These are phyloP conservation scores for Acrodontium crateriforme DNA, from an alignment of 2,329 filamentous ascomycete genomes.

Conservation along the genomic window DNA sequence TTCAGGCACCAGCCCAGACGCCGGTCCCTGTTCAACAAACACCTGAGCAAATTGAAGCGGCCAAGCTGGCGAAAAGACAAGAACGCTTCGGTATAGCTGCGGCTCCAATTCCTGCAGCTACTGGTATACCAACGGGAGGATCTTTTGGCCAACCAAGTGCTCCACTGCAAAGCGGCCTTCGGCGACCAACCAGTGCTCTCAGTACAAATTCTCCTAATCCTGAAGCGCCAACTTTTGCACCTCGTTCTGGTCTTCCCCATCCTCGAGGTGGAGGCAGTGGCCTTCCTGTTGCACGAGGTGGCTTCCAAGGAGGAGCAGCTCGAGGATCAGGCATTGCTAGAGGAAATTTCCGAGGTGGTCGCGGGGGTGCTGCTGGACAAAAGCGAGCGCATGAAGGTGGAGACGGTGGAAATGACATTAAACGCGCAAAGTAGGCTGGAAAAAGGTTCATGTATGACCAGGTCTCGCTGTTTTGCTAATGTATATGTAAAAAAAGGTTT, in stretches of 20 bases:
- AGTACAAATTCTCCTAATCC: conserved; percentile 3
- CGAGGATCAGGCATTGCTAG: conserved; percentile 1
- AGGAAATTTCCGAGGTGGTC: conserved; percentile 9
- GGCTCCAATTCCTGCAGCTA: neutral
- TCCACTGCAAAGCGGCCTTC: conserved; percentile 3
- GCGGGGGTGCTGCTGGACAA: conserved; percentile 14
- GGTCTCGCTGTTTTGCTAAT: no score
- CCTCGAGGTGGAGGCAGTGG: conserved; percentile 12
- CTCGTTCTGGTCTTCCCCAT: conserved; percentile 8
- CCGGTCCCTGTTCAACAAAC: conserved; percentile 1
- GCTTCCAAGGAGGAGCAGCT: conserved; percentile 7
- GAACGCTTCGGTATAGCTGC: conserved; percentile 13
- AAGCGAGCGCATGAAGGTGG: conserved; percentile 22
- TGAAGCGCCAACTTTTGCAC: conserved; percentile 5
- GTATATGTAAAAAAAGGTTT: no score
- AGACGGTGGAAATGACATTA: conserved; percentile 11
- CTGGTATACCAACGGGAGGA: no score
- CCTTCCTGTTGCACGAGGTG: conserved; percentile 12
- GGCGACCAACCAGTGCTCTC: neutral
- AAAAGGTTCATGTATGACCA: no score
- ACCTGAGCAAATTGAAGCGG: conserved; percentile 6
- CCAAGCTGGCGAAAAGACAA: conserved; percentile 12
- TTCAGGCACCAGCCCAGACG: conserved; percentile 1
- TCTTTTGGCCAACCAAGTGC: conserved; percentile 12
- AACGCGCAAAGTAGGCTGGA: no score